Conservation (phyloP, 768 basidiomycete species). For the Suillus spraguei region DNA sequence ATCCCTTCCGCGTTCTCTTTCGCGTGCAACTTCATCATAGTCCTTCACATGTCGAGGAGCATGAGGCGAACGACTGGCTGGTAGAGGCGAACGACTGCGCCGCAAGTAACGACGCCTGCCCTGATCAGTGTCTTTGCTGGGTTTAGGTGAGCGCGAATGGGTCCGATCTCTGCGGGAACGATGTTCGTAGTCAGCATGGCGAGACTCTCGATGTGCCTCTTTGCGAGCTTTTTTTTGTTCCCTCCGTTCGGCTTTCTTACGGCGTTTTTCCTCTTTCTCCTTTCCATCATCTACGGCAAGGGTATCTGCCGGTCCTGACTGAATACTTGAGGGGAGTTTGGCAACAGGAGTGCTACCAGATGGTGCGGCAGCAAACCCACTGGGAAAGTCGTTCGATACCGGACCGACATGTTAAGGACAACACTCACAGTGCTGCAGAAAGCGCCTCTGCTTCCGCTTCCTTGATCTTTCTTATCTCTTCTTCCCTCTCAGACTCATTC, state of each 20-base stretch:
- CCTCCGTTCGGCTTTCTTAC: constrained; percentile 56
- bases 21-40: constrained; percentile 31
- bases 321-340: constrained; percentile 22
- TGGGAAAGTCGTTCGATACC: constrained; percentile 27
- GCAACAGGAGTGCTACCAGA: constrained; percentile 28
- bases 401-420: background rate
- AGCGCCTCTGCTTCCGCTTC: constrained; percentile 90
- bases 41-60: constrained; percentile 25
- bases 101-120: constrained; percentile 21
- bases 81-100: constrained; percentile 35
- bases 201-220: constrained; percentile 46
- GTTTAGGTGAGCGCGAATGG: constrained; percentile 39
- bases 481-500: constrained; percentile 50
- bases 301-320: constrained; percentile 20
- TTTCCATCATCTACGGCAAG: constrained; percentile 33
- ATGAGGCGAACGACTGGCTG: constrained; percentile 17
- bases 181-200: constrained; percentile 32
- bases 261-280: constrained; percentile 53
- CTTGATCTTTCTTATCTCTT: constrained; percentile 83
- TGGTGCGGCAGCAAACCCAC: constrained; percentile 70
- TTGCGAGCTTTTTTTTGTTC: constrained; percentile 62
- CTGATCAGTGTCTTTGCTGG: constrained; percentile 18
- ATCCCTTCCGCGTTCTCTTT: constrained; percentile 42
- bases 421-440: constrained; percentile 72
- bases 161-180: constrained; percentile 30